Conservation (phyloP, 2,329 filamentous ascomycete genomes). For the Fusarium sp. region DNA sequence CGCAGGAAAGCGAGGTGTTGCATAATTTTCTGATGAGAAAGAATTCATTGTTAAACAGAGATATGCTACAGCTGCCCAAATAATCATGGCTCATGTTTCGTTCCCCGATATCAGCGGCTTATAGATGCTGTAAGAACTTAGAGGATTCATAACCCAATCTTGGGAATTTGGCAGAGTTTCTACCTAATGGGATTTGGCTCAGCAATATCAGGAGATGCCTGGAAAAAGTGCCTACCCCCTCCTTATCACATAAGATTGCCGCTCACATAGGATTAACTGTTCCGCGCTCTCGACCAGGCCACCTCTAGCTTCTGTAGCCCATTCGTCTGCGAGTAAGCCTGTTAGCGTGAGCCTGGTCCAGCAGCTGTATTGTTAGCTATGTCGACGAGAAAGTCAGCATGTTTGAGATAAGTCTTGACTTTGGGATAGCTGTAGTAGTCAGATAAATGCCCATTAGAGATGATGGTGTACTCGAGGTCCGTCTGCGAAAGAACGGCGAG, state of each 20-base stretch:
- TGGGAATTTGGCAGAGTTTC: too few relatives aligned
- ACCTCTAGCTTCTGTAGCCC: accelerated
- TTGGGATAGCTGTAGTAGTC: too few relatives aligned
- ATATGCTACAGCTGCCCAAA: accelerated
- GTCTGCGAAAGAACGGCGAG: too few relatives aligned
- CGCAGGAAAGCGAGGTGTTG: accelerated
- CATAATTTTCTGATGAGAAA: accelerated
- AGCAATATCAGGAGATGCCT: accelerated
- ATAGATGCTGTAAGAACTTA: accelerated
- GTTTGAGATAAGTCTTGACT: too few relatives aligned
- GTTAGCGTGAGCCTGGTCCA: too few relatives aligned
- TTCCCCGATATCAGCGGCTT: accelerated
- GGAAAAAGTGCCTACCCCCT: accelerated
- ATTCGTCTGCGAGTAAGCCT: too few relatives aligned
- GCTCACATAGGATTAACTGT: accelerated
- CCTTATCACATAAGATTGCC: accelerated
- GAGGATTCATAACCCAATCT: accelerated
- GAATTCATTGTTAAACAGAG: accelerated
- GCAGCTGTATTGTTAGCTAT: too few relatives aligned
- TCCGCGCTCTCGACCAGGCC: accelerated
- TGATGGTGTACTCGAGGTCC: too few relatives aligned
- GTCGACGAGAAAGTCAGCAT: too few relatives aligned
- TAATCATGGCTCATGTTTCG: accelerated
- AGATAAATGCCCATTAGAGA: too few relatives aligned
- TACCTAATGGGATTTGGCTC: accelerated